Evolutionary conservation across 2,329 filamentous ascomycete species (phyloP).

Genomic region (Clarireedia hainanense): DNA sequence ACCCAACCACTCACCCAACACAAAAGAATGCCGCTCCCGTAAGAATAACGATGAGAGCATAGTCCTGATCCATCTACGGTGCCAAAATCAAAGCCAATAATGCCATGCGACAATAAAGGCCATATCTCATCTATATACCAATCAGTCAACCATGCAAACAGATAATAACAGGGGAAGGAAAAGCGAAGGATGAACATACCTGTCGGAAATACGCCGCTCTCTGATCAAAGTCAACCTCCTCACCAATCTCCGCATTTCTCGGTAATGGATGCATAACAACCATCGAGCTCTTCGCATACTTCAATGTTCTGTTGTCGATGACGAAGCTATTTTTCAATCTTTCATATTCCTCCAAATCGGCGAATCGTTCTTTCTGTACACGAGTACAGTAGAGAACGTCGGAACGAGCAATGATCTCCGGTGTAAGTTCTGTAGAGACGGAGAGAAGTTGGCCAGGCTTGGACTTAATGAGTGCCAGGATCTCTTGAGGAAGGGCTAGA

Average conservation of each 20-base stretch:
- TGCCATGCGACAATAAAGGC: slow-evolving; percentile 96
- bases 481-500: slow-evolving; percentile 66
- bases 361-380: slow-evolving; percentile 93
- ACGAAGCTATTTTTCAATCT: slow-evolving; percentile 80
- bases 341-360: slow-evolving; percentile 74
- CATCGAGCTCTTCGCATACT: slow-evolving; percentile 87
- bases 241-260: slow-evolving; percentile 83
- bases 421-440: slow-evolving; percentile 72
- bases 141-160: not conserved
- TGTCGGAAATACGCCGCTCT: slow-evolving; percentile 97
- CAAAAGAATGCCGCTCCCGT: not conserved
- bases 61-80: slow-evolving; percentile 17
- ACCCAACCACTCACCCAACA: not conserved
- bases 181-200: slow-evolving; percentile 50
- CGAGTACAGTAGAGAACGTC: slow-evolving; percentile 97
- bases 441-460: slow-evolving; percentile 66
- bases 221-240: slow-evolving; percentile 97
- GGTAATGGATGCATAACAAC: slow-evolving; percentile 94
- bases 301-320: slow-evolving; percentile 83
- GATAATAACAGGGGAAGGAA: not conserved
- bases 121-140: slow-evolving; percentile 76
- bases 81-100: slow-evolving; percentile 88
- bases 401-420: slow-evolving; percentile 75
- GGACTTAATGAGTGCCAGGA: slow-evolving; percentile 61
- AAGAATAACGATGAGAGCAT: not conserved